phyloP scores from a whole-genome alignment of 2,329 filamentous ascomycete genomes.

The Drechslera avenae region DNA sequence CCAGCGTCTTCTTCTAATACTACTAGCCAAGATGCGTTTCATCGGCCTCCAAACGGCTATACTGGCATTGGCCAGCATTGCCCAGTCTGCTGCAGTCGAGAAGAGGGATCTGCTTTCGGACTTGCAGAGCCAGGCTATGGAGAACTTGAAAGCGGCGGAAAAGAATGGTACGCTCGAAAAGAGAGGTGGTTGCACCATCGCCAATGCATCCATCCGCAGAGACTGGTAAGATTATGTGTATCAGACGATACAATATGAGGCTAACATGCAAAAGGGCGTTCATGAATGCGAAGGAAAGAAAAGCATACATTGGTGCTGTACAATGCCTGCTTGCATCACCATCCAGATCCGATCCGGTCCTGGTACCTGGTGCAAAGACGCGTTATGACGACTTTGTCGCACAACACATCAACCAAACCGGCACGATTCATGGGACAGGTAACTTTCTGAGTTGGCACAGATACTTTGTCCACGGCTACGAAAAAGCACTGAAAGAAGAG shows the following conservation, averaged over 20 bases:
- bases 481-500: conserved; percentile 46
- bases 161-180: conserved; percentile 8
- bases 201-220: conserved; percentile 14
- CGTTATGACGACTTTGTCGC: conserved; percentile 39
- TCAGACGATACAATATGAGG: too few relatives aligned
- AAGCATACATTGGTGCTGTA: conserved; percentile 27
- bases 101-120: conserved; percentile 15
- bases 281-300: conserved; percentile 14
- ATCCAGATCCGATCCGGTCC: conserved; percentile 14
- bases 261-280: background rate
- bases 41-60: conserved; percentile 1
- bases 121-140: conserved; percentile 20
- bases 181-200: conserved; percentile 9
- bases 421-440: conserved; percentile 24
- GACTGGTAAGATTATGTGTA: conserved; percentile 30
- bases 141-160: conserved; percentile 13
- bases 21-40: conserved; percentile 7
- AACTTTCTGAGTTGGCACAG: conserved; percentile 45
- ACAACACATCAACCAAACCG: conserved; percentile 28
- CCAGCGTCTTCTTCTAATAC: background rate
- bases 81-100: conserved; percentile 12
- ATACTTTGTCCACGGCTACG: conserved; percentile 44
- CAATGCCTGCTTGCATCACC: conserved; percentile 25
- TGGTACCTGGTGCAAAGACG: conserved; percentile 25
- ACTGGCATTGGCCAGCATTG: conserved; percentile 14